Conservation (phyloP, 2,329 filamentous ascomycete genomes). For the Albophoma yamanashiensis region DNA sequence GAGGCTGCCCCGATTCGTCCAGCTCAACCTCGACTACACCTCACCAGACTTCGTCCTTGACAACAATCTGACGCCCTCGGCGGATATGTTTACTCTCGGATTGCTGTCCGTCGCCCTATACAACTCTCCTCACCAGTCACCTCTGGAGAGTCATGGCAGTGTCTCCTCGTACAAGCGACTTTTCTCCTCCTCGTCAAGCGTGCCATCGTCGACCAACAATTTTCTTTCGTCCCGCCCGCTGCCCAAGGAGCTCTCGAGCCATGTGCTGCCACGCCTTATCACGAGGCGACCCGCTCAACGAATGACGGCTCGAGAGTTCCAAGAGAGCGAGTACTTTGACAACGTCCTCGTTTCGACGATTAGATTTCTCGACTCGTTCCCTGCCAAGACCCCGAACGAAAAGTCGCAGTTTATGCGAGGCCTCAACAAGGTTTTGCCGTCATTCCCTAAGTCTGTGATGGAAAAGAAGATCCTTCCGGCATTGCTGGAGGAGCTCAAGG, state of each 20-base stretch:
- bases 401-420: constrained; percentile 89
- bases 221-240: constrained; percentile 72
- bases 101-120: constrained; percentile 83
- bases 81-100: constrained; percentile 91
- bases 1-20: constrained; percentile 68
- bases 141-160: constrained; percentile 72
- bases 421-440: constrained; percentile 73
- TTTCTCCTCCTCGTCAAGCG: constrained; percentile 66
- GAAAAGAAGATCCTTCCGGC: constrained; percentile 91
- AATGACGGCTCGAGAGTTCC: constrained; percentile 81
- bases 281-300: constrained; percentile 80
- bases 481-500: constrained; percentile 86
- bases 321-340: constrained; percentile 92
- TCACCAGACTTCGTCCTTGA: constrained; percentile 94
- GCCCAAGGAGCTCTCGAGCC: constrained; percentile 64
- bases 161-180: constrained; percentile 75
- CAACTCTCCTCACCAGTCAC: constrained; percentile 86
- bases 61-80: constrained; percentile 69
- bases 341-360: constrained; percentile 95
- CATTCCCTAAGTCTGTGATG: constrained; percentile 86
- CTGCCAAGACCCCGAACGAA: constrained; percentile 82
- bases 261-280: constrained; percentile 76
- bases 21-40: constrained; percentile 85
- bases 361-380: constrained; percentile 82
- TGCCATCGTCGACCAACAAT: constrained; percentile 72